A percentile compares a stretch with the other conserved stretches of the same genome.
These are phyloP conservation scores for Schizochytrium sp. DNA, from an alignment of 108 stramenopile species.

Conservation along the genomic window DNA sequence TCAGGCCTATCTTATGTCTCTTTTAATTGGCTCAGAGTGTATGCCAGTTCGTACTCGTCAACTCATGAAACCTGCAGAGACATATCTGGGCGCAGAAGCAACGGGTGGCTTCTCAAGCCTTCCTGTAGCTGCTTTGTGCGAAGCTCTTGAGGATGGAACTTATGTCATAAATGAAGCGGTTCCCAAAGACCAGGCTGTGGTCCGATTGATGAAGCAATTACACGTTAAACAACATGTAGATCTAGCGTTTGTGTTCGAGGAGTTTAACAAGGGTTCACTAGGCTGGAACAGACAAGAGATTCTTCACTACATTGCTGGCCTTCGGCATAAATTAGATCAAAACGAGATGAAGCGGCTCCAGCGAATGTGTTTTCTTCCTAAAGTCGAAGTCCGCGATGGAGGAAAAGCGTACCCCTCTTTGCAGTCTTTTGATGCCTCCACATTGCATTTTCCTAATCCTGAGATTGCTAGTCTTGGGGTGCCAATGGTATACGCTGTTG, in stretches of 20 bases:
- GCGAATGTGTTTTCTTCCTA: background rate
- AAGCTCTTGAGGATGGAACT: slow-evolving; percentile 45
- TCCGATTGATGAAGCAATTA: background rate
- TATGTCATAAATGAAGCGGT: slow-evolving; percentile 2
- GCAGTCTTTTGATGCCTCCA: background rate
- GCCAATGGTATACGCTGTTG: slow-evolving; percentile 28
- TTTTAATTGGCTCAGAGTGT: background rate
- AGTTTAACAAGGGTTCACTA: slow-evolving; percentile 41
- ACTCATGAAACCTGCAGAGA: slow-evolving; percentile 40
- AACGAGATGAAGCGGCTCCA: slow-evolving; percentile 30
- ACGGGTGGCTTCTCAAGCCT: slow-evolving; percentile 37
- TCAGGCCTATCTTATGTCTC: background rate
- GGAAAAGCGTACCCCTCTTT: slow-evolving; percentile 11
- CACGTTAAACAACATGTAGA: slow-evolving; percentile 39
- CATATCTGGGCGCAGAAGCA: slow-evolving; percentile 4
- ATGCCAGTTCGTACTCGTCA: slow-evolving; percentile 25
- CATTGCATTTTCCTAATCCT: background rate
- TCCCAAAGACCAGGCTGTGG: background rate
- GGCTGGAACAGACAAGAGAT: slow-evolving; percentile 56
- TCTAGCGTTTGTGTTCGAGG: slow-evolving; percentile 49
- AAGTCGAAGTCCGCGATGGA: slow-evolving; percentile 22
- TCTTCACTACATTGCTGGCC: slow-evolving; percentile 22
- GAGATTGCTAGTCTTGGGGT: slow-evolving; percentile 9
- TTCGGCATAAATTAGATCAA: background rate
- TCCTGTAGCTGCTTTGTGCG: slow-evolving; percentile 22